Evolutionary conservation across 192 early-diverging fungal genomes (phyloP).

Genomic region (Entomortierella beljakovae): DNA sequence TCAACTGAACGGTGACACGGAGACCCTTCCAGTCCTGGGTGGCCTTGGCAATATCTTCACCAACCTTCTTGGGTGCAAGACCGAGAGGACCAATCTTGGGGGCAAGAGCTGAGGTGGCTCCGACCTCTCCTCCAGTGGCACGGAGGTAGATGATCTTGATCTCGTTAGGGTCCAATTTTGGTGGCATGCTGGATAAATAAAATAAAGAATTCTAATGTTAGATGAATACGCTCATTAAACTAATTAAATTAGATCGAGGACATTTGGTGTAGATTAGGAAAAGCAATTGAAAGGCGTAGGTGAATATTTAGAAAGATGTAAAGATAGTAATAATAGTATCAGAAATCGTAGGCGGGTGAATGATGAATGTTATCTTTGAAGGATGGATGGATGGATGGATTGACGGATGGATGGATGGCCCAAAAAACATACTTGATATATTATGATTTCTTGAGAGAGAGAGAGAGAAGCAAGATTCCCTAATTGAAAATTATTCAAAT

Average conservation of each 20-base stretch:
- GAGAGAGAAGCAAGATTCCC: constrained; percentile 1
- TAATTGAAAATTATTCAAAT: too few species aligned
- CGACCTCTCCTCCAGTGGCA: constrained; percentile 97
- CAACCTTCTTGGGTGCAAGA: constrained; percentile 99
- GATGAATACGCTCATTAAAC: too few species aligned
- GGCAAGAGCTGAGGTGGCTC: constrained; percentile 96
- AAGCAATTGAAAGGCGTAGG: background rate
- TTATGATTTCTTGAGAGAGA: constrained; percentile 18
- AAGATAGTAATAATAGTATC: background rate
- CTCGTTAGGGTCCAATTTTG: constrained; percentile 88
- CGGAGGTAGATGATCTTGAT: constrained; percentile 92
- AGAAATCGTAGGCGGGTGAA: background rate
- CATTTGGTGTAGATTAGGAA: background rate
- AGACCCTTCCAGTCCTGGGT: constrained; percentile 99
- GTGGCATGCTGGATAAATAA: constrained; percentile 71
- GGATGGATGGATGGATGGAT: constrained; percentile 31
- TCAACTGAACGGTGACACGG: constrained; percentile 97
- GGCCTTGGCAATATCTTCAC: constrained; percentile 99
- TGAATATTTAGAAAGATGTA: background rate
- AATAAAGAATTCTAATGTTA: too few species aligned
- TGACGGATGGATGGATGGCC: constrained; percentile 45
- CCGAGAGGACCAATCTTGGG: constrained; percentile 99
- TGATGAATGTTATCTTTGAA: background rate
- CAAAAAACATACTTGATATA: constrained; percentile 19
- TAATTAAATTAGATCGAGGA: background rate